Percentiles rank a stretch among this genome's conserved stretches.
phyloP scores from a whole-genome alignment of 2,329 filamentous ascomycete genomes.

The Trichophyton verrucosum region DNA sequence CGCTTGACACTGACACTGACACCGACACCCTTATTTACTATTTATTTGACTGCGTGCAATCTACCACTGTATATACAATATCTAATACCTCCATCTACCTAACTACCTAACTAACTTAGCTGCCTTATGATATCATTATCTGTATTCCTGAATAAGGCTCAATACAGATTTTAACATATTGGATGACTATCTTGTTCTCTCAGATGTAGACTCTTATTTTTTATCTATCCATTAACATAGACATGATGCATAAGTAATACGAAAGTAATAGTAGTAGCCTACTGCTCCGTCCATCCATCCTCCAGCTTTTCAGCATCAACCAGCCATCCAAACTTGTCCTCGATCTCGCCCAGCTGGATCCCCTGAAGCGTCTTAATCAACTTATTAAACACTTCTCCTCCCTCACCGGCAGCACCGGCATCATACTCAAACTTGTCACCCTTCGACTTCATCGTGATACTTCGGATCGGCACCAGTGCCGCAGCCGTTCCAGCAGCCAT shows the following conservation, averaged over 20 bases:
- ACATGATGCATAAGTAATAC: background rate
- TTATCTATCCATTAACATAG: background rate
- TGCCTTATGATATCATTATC: background rate
- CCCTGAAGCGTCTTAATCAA: constrained; percentile 66
- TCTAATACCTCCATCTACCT: background rate
- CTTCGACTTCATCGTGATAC: constrained; percentile 60
- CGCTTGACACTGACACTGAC: too few species aligned
- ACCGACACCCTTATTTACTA: too few species aligned
- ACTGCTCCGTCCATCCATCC: constrained; percentile 19
- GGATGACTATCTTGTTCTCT: too few species aligned
- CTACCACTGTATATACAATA: background rate
- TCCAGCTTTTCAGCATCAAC: constrained; percentile 27
- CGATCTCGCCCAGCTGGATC: constrained; percentile 68
- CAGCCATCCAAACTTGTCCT: constrained; percentile 67
- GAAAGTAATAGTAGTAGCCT: too few species aligned
- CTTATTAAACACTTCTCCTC: constrained; percentile 57
- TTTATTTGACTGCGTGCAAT: background rate
- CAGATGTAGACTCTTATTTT: background rate
- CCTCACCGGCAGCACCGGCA: constrained; percentile 27
- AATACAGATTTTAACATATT: too few species aligned
- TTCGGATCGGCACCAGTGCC: constrained; percentile 79
- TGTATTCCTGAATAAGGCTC: background rate
- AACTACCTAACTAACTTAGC: background rate
- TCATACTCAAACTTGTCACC: constrained; percentile 46
- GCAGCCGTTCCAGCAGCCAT: constrained; percentile 88